Evolutionary conservation across 129 eudicot genomes (phyloP).

Genomic region (Lactuca sativa): DNA sequence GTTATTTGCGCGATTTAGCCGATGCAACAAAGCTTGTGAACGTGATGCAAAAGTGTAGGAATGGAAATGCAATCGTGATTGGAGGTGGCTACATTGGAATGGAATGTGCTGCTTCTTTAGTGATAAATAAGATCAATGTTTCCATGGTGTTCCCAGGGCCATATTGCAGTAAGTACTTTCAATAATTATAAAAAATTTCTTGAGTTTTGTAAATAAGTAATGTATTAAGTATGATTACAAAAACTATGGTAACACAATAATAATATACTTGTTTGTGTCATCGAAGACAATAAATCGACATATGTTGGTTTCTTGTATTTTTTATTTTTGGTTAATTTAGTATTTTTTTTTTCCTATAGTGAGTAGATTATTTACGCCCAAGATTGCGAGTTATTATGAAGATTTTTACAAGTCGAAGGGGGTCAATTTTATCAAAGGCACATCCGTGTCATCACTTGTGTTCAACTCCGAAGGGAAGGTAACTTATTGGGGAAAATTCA

Average conservation of each 20-base stretch:
- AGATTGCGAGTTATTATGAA: slow-evolving; percentile 77
- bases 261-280: background rate
- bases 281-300: too few relatives aligned
- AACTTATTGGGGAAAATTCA: background rate
- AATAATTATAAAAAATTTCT: background rate
- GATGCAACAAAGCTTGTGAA: slow-evolving; percentile 79
- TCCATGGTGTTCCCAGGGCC: slow-evolving; percentile 92
- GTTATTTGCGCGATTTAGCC: slow-evolving; percentile 81
- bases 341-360: slow-evolving; percentile 40
- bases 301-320: background rate
- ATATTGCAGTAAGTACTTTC: slow-evolving; percentile 63
- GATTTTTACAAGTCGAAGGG: slow-evolving; percentile 86
- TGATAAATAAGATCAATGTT: slow-evolving; percentile 73
- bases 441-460: slow-evolving; percentile 72
- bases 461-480: slow-evolving; percentile 74
- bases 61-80: slow-evolving; percentile 81
- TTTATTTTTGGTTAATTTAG: background rate
- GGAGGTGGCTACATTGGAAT: slow-evolving; percentile 99
- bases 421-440: slow-evolving; percentile 80
- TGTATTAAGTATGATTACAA: too few relatives aligned
- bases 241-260: too few relatives aligned
- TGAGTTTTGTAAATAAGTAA: background rate
- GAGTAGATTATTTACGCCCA: slow-evolving; percentile 87
- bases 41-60: slow-evolving; percentile 56
- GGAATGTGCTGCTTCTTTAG: slow-evolving; percentile 98